Evolutionary conservation across 805 yeast species (phyloP), one percentile per base, ranked within the genome.

Genomic region (Kazachstania viticola): DNA sequence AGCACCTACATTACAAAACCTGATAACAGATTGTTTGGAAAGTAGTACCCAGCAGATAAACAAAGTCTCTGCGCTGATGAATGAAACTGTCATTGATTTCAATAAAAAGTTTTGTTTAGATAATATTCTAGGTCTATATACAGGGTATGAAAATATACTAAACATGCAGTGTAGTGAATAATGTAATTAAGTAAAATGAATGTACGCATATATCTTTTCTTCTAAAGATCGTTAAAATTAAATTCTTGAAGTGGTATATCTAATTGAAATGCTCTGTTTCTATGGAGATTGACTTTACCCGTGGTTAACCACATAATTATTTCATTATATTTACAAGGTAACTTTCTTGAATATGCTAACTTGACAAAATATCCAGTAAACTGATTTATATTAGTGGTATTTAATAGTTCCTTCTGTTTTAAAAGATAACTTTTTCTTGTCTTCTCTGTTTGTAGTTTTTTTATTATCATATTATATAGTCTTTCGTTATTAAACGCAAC

Each of bases 281-380:
- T n/a, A n/a, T n/a, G n/a, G n/a, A 46, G 16, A 13, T 32, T 35
- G 3, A 37, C 33, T 35, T 61, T 55, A 3, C 59, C 49, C 28
- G 61, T 61, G 3, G 76, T 68, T 51, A 79, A 52, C 6, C 54
- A 45, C 16, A 56, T 46, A 26, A 79, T 45, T 37, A 69, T 57
- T 19, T 48, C 46, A 49, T 78, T 78, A 28, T 65, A 57, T 1
- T 65, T 65, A 1, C 77, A 67, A 1, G 58, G 44, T 1, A 62
- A 29, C 1, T 61, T 57, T 27, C 58, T 54, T 33, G 55, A 50
- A 18, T 45, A 40, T 2, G 79, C 88, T 36, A 69, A 56, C 12
- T 47, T 44, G 2, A 64, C 70, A 23, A 83, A 62, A 44, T 70
- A 77, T 1, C 91, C 93, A 42, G 77, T 82, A 24, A 80, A 69